Evolutionary conservation across 371 early-diverging fungal genomes (phyloP), one percentile per base, ranked within the genome.

Genomic region (Rhizomucor pusillus): DNA sequence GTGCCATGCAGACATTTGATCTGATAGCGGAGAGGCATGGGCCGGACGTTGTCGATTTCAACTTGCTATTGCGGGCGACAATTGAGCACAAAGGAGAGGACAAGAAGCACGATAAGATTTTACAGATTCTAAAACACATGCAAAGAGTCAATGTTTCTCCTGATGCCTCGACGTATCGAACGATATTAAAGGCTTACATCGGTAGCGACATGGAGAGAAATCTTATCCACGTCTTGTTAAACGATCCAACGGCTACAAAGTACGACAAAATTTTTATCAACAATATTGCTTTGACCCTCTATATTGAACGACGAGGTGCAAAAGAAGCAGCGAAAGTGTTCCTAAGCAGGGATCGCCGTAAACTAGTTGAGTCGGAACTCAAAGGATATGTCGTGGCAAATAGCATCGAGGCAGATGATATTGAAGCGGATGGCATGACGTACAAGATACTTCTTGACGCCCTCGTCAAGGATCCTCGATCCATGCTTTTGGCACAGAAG

Each of bases 41-140:
- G 1, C 69, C 71, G 3, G 76, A 76, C 47, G 65, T 66, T 2
- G 66, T 70, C 0, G 76, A 76, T 52, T 76, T 69, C 45, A 76
- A 76, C 20, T 24, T 76, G 5, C 45, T 76, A 43, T 60, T 76
- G 44, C 63, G 76, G 14, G 49, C 57, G 4, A 59, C 63, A 1
- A 59, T 52, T 1, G 56, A 60, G 34, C 43, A 50, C 6, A 54
- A 53, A 7, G 35, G 39, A 0, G 51, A 53, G 3, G 37, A 46
- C 12, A 52, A 58, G 5, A 63, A 66, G 18, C 46, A 51, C 12
- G 29, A n/a, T 4, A 69, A 69, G 45, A 64, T 76, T 0, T 36
- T 68, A 18, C 67, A 66, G 10, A 62, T 76, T 23, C 44, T 76
- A 14, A 47, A 59, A 10, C 71, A 76, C 29, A 76, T 76, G 76